These are phyloP conservation scores for Yamadazyma takamatsuzukensis DNA, from an alignment of 805 yeast species.

Conservation along the genomic window DNA sequence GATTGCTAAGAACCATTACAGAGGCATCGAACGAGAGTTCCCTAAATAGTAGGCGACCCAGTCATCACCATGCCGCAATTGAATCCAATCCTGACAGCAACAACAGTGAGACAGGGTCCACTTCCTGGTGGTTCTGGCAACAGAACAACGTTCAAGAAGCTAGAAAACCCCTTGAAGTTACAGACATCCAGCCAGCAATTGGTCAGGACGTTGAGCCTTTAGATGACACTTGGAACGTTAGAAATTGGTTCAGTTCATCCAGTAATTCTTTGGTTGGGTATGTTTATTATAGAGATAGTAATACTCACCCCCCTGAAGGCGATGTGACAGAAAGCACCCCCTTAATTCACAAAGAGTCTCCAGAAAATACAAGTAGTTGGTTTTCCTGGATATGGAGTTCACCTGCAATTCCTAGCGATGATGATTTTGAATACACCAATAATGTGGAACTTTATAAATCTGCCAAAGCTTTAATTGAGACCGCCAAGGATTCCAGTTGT, in stretches of 20 bases:
- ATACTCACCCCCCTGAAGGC: background rate
- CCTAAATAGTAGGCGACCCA: background rate
- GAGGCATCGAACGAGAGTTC: slow-evolving; percentile 6
- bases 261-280: slow-evolving; percentile 5
- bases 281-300: slow-evolving; percentile 3
- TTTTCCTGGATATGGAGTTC: slow-evolving; percentile 22
- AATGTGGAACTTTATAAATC: slow-evolving; percentile 23
- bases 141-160: too few species aligned
- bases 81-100: too few species aligned
- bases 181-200: slow-evolving; percentile 2
- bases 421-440: slow-evolving; percentile 18
- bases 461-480: slow-evolving; percentile 32
- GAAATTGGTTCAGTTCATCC: slow-evolving; percentile 5
- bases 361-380: slow-evolving; percentile 15
- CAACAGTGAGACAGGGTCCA: too few species aligned
- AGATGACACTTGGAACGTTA: slow-evolving; percentile 6
- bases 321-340: slow-evolving; percentile 6
- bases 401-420: slow-evolving; percentile 11
- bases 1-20: slow-evolving; percentile 2
- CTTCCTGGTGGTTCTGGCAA: slow-evolving; percentile 5
- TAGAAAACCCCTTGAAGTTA: background rate
- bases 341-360: background rate
- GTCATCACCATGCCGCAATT: too few species aligned
- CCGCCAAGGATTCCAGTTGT: slow-evolving; percentile 26
- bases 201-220: slow-evolving; percentile 1